phyloP scores from a whole-genome alignment of 1,284 basidiomycete species.

The Entoloma clypeatum region DNA sequence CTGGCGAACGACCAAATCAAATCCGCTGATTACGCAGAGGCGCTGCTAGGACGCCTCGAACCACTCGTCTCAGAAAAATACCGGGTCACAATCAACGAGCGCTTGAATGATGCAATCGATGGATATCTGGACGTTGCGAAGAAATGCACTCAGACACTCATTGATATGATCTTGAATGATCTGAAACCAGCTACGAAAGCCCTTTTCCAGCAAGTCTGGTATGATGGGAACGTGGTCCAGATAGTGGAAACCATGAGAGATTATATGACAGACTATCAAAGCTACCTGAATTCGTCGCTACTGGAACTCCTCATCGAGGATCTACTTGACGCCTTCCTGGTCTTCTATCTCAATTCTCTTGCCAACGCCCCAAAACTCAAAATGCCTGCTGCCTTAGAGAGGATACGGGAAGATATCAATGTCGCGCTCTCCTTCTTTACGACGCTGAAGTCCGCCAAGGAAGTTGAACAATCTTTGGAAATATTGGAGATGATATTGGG shows the following conservation, averaged over 20 bases:
- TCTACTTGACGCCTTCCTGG: constrained; percentile 87
- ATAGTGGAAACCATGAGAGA: constrained; percentile 96
- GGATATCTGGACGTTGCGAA: constrained; percentile 98
- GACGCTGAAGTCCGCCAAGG: constrained; percentile 73
- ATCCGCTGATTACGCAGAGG: constrained; percentile 91
- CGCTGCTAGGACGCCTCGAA: constrained; percentile 82
- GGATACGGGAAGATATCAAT: constrained; percentile 80
- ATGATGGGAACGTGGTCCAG: constrained; percentile 80
- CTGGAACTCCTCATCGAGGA: constrained; percentile 94
- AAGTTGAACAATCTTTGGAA: constrained; percentile 82
- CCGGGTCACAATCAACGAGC: constrained; percentile 76
- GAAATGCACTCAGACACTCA: constrained; percentile 91
- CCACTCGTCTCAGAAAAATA: constrained; percentile 94
- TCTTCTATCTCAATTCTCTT: constrained; percentile 87
- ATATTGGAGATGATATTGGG: constrained; percentile 84
- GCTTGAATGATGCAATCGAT: constrained; percentile 94
- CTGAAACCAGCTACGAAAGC: constrained; percentile 85
- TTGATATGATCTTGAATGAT: constrained; percentile 95
- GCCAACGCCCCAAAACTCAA: constrained; percentile 83
- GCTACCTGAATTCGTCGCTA: constrained; percentile 86
- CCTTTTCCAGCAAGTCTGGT: constrained; percentile 86
- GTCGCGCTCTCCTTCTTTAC: constrained; percentile 81
- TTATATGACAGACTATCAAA: constrained; percentile 91
- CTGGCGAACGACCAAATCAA: constrained; percentile 99
- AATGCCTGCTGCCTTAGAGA: constrained; percentile 81